These are phyloP conservation scores for Astraeus odoratus DNA, from an alignment of 768 basidiomycete genomes.

Conservation along the genomic window DNA sequence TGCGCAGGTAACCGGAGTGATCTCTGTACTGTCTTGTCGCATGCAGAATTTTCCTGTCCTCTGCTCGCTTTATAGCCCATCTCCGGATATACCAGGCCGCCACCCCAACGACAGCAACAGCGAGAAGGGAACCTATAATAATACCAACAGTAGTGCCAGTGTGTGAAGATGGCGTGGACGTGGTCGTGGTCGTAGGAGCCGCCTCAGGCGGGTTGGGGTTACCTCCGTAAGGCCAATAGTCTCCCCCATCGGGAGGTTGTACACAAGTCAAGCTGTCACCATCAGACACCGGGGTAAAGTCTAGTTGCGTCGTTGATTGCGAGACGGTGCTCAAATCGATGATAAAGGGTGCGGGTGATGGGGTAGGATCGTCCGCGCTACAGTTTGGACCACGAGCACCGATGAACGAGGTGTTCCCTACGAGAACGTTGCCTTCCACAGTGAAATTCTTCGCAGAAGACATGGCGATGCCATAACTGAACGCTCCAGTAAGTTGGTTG, in stretches of 20 bases:
- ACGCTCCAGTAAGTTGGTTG: constrained; percentile 60
- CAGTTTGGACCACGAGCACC: constrained; percentile 65
- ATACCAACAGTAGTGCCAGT: constrained; percentile 37
- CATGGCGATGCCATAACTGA: constrained; percentile 68
- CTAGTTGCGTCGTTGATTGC: constrained; percentile 39
- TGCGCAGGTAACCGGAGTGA: constrained; percentile 14
- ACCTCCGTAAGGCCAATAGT: constrained; percentile 66
- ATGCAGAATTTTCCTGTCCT: constrained; percentile 17
- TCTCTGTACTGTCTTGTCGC: constrained; percentile 15
- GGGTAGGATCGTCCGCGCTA: constrained; percentile 39
- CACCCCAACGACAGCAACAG: constrained; percentile 35
- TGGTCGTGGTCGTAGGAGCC: constrained; percentile 9
- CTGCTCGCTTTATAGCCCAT: constrained; percentile 34
- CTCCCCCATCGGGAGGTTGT: constrained; percentile 56
- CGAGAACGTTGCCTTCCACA: constrained; percentile 50
- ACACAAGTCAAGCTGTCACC: constrained; percentile 61
- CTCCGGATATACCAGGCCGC: constrained; percentile 43
- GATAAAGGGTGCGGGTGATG: constrained; percentile 54
- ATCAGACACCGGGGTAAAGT: constrained; percentile 46
- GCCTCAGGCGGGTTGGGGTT: constrained; percentile 31
- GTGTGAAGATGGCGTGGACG: constrained; percentile 20
- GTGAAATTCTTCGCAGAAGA: constrained; percentile 61
- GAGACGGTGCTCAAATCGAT: constrained; percentile 38
- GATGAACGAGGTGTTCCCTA: constrained; percentile 71
- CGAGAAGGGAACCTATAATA: constrained; percentile 44